Evolutionary conservation across 352 stramenopile species (phyloP).

Genomic region (Phytophthora kernoviae): DNA sequence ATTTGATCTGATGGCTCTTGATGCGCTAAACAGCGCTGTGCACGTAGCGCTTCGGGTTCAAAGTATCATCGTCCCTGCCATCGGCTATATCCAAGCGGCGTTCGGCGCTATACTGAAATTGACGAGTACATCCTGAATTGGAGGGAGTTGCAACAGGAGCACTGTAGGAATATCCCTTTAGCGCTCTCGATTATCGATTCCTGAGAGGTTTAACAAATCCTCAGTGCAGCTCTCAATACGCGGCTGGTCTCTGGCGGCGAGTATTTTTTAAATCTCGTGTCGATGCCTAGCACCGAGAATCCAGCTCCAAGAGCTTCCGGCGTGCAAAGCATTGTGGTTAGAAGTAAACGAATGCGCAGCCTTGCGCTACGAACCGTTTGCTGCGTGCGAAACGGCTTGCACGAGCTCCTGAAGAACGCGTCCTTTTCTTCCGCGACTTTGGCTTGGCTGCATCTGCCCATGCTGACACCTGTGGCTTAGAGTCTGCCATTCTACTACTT

Average conservation of each 20-base stretch:
- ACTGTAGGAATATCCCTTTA: background rate
- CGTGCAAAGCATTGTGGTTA: constrained; percentile 26
- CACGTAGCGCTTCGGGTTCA: background rate
- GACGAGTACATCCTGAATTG: constrained; percentile 4
- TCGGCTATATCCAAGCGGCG: background rate
- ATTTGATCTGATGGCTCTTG: constrained; percentile 27
- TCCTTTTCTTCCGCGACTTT: constrained; percentile 36
- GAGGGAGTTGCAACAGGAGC: constrained; percentile 1
- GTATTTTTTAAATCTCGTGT: constrained; percentile 37
- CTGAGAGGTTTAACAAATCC: constrained; percentile 32
- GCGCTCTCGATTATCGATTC: background rate
- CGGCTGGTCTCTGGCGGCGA: constrained; percentile 6
- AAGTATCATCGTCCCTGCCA: background rate
- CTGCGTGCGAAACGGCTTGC: constrained; percentile 28
- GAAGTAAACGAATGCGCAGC: constrained; percentile 33
- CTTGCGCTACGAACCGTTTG: constrained; percentile 20
- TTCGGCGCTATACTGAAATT: background rate
- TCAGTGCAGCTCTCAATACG: background rate
- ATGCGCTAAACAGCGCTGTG: constrained; percentile 12
- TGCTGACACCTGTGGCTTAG: constrained; percentile 23
- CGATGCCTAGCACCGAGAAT: constrained; percentile 38
- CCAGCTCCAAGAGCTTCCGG: constrained; percentile 20
- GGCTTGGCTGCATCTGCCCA: constrained; percentile 29
- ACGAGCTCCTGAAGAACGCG: constrained; percentile 23
- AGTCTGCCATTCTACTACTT: constrained; percentile 35